Conservation (phyloP, 2,329 filamentous ascomycete genomes). For the Dactylellina sp. region DNA sequence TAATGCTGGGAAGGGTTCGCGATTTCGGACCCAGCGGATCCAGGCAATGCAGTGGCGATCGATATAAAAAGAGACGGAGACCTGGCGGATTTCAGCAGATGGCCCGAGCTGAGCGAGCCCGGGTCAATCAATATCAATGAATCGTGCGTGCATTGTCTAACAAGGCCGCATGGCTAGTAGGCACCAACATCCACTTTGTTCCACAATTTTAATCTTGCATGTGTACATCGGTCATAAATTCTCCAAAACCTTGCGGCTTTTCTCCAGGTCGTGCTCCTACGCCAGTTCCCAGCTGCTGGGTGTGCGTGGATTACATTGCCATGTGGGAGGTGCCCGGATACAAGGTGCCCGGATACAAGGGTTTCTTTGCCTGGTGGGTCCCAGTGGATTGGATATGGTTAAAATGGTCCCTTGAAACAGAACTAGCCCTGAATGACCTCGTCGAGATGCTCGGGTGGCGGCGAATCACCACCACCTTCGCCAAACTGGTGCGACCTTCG, state of each 20-base stretch:
- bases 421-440: conserved; percentile 18
- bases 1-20: conserved; percentile 2
- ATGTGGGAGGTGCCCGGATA: conserved; percentile 20
- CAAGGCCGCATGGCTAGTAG: conserved; percentile 3
- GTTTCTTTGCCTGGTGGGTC: conserved; percentile 31
- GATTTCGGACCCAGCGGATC: conserved; percentile 35
- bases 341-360: conserved; percentile 8
- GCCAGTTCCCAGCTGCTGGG: not conserved
- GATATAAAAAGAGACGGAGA: conserved; percentile 29
- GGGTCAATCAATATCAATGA: too few relatives aligned
- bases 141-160: conserved; percentile 5
- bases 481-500: conserved; percentile 12
- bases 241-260: conserved; percentile 1
- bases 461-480: conserved; percentile 14
- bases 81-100: not conserved
- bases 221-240: conserved; percentile 10
- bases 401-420: conserved; percentile 53
- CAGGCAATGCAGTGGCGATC: conserved; percentile 36
- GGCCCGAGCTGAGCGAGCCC: not conserved
- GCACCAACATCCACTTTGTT: conserved; percentile 33
- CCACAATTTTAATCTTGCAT: conserved; percentile 19
- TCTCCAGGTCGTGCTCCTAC: not conserved
- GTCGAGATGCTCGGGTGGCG: conserved; percentile 44
- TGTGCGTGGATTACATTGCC: conserved; percentile 18
- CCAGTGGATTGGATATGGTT: conserved; percentile 42